phyloP scores from a whole-genome alignment of 1,139 yeast genomes.

The Eremothecium sinecaudum region DNA sequence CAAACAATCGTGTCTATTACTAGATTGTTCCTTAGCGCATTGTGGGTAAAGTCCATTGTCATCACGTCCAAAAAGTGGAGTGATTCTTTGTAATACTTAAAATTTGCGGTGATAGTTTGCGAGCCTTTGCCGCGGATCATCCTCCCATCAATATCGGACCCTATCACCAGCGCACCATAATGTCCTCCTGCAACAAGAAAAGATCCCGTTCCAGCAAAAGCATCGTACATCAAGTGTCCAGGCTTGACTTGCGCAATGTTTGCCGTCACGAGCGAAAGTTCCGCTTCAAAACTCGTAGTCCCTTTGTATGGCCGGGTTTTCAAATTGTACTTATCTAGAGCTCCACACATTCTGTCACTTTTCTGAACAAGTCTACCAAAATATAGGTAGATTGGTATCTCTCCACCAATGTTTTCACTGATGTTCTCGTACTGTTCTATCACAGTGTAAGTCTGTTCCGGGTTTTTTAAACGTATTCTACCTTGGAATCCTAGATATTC shows the following conservation, averaged over 20 bases:
- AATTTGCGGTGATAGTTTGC: conserved; percentile 52
- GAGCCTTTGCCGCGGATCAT: conserved; percentile 61
- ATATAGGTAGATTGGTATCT: conserved; percentile 49
- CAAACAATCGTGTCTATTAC: conserved; percentile 75
- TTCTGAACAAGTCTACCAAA: conserved; percentile 67
- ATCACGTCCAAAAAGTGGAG: conserved; percentile 59
- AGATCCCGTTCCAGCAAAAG: conserved; percentile 96
- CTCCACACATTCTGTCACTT: conserved; percentile 52
- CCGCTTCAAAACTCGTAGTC: conserved; percentile 94
- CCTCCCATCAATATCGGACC: conserved; percentile 88
- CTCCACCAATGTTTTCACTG: conserved; percentile 43
- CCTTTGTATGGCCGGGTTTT: conserved; percentile 83
- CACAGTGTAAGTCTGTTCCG: conserved; percentile 63
- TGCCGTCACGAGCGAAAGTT: conserved; percentile 70
- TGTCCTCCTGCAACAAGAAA: conserved; percentile 83
- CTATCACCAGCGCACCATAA: conserved; percentile 72
- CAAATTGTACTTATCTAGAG: conserved; percentile 70
- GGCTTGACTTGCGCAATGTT: conserved; percentile 69
- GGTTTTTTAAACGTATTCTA: conserved; percentile 64
- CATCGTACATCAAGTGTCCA: conserved; percentile 74
- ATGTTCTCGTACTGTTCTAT: conserved; percentile 57
- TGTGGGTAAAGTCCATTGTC: conserved; percentile 93
- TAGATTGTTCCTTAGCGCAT: conserved; percentile 58
- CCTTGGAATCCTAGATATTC: conserved; percentile 66
- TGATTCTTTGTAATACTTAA: conserved; percentile 60